Conservation (phyloP, 2,329 filamentous ascomycete species). For the Magnaporthales sp. region DNA sequence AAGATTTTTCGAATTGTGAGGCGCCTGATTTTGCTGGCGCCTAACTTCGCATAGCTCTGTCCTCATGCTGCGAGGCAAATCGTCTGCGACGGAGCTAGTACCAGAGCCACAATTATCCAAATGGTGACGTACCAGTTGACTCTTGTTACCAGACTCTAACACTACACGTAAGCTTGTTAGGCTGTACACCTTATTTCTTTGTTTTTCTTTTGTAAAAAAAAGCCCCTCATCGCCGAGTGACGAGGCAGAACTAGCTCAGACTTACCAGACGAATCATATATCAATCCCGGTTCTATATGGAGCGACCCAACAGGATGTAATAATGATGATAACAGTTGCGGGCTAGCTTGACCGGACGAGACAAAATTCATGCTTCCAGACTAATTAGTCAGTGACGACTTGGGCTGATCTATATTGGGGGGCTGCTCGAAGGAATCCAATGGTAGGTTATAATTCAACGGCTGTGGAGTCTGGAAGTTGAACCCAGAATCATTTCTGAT, state of each 20-base stretch:
- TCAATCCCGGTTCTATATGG: constrained; percentile 40
- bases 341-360: neutral
- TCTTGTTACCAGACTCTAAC: constrained; percentile 19
- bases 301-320: constrained; percentile 30
- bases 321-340: constrained; percentile 3
- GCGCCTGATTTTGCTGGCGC: constrained; percentile 49
- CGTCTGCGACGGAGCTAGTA: constrained; percentile 46
- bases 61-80: constrained; percentile 47
- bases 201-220: no score
- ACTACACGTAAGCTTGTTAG: constrained; percentile 13
- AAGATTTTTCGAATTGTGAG: constrained; percentile 47
- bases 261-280: constrained; percentile 42
- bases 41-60: constrained; percentile 54
- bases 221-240: neutral
- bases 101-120: constrained; percentile 36
- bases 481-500: constrained; percentile 23
- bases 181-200: constrained; percentile 1
- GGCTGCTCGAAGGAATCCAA: constrained; percentile 22
- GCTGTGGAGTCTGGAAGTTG: constrained; percentile 12
- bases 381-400: constrained; percentile 12
- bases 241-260: neutral
- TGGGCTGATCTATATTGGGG: constrained; percentile 11
- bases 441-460: constrained; percentile 15
- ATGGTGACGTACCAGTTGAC: constrained; percentile 33
- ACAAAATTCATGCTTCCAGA: constrained; percentile 20